Base-by-base conservation (phyloP, 2,329 filamentous ascomycete genomes). In the Ceratocystis colombiana region DNA sequence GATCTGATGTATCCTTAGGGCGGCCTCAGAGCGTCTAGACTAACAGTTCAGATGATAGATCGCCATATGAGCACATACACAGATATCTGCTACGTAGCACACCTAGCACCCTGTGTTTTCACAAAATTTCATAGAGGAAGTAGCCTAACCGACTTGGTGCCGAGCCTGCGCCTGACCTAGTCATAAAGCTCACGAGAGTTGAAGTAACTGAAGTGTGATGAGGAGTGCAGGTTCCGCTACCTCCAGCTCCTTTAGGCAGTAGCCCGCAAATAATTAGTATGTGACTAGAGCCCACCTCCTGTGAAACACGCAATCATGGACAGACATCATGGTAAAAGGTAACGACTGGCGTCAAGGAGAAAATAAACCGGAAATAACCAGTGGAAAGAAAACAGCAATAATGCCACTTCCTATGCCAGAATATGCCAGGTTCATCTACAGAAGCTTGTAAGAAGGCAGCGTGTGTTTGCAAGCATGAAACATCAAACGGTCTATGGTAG, bases 311-410 rank as follows among this genome's bases (percentile, higher is more conserved):
- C 55, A 59, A 17, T 33, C 53, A 28, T 28, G 28, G 53, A 22
- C n/a, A 12, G 48, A 8, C n/a, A 2, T 53, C 22, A 25, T n/a
- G 10, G n/a, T 30, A 57, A 5, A n/a, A 59, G 22, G 30, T n/a
- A 33, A n/a, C 37, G 55, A 59, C 48, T 28, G 48, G 48, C 48
- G n/a, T 59, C 28, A 59, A 37, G 5, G 15, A 59, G 55, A 37
- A 20, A 37, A 37, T n/a, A 59, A 59, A 10, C 3, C 6, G 55
- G 55, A 33, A 59, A 20, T 30, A 59, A n/a, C 55, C 55, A 7
- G 20, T n/a, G 12, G 17, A 37, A 59, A 59, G 28, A n/a, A 33
- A 28, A 33, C 55, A 17, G 3, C 17, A 59, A 30, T 4, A 59
- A 59, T 28, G 28, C 22, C 22, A 28, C 10, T 28, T n/a, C 17